Evolutionary conservation across 139 green algal genomes (phyloP).

Genomic region (Pleodorina starrii): DNA sequence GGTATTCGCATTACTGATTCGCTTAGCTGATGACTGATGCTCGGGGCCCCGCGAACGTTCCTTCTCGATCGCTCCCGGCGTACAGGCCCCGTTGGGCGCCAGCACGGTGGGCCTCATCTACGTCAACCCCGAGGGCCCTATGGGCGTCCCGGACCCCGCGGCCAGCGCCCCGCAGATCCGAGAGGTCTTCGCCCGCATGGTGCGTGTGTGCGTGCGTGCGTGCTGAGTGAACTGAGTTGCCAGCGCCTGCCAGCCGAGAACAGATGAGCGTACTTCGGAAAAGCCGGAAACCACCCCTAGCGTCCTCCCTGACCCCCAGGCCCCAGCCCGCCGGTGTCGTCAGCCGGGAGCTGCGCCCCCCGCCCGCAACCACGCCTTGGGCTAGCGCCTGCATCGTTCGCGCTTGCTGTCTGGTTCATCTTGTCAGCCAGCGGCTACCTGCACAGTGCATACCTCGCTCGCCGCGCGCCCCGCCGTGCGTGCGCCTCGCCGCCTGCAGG

Average conservation of each 20-base stretch:
- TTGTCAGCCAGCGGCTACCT: background rate
- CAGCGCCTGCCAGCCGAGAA: background rate
- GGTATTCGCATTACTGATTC: background rate
- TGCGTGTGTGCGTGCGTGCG: background rate
- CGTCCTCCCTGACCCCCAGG: background rate
- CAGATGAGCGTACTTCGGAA: background rate
- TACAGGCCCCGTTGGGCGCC: conserved; percentile 21
- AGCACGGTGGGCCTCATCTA: conserved; percentile 63
- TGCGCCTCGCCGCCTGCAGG: conserved; percentile 9
- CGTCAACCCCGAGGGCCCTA: conserved; percentile 62
- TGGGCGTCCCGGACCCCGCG: conserved; percentile 46
- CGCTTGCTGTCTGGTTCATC: background rate
- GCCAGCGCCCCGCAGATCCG: conserved; percentile 57
- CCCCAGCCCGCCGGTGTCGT: background rate
- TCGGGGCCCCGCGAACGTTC: too few species aligned
- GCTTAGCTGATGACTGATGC: too few species aligned
- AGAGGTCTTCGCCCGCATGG: conserved; percentile 65
- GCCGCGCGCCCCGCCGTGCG: too few species aligned
- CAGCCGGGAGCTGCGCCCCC: background rate
- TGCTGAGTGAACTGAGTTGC: background rate
- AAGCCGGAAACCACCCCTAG: background rate
- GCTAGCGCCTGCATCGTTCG: background rate
- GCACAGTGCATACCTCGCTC: background rate
- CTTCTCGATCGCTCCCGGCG: background rate
- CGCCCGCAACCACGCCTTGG: background rate